Conservation (phyloP, 164 flowering plant species). For the Amborella trichopoda region DNA sequence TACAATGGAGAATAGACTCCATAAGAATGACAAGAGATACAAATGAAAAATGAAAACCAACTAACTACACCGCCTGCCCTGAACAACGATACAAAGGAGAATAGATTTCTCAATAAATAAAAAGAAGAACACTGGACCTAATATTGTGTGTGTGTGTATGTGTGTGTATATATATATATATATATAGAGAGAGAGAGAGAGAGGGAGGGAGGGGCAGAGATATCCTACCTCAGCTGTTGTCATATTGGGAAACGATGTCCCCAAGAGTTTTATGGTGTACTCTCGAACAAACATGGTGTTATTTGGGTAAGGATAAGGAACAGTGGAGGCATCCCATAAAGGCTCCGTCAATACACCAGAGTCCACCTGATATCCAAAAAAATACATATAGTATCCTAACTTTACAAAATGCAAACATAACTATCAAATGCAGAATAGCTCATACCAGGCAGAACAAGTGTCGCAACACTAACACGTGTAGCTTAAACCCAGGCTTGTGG, state of each 20-base stretch:
- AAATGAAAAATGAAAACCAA: too few relatives aligned
- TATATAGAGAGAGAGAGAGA: too few relatives aligned
- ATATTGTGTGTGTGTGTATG: too few relatives aligned
- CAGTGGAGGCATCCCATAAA: slow-evolving; percentile 80
- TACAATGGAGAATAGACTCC: too few relatives aligned
- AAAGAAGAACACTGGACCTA: too few relatives aligned
- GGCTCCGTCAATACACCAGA: slow-evolving; percentile 78
- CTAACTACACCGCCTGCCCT: too few relatives aligned
- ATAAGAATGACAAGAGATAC: too few relatives aligned
- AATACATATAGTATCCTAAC: too few relatives aligned
- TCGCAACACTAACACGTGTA: slow-evolving; percentile 86
- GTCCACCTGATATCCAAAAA: slow-evolving; percentile 77
- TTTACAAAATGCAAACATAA: too few relatives aligned
- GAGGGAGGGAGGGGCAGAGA: neutral
- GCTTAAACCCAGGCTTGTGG: slow-evolving; percentile 97
- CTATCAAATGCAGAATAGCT: too few relatives aligned
- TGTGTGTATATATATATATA: too few relatives aligned
- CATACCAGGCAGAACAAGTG: slow-evolving; percentile 89
- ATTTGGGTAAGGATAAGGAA: slow-evolving; percentile 56
- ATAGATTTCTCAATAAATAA: too few relatives aligned
- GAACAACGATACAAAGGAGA: neutral
- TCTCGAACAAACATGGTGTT: slow-evolving; percentile 69
- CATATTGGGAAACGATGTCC: slow-evolving; percentile 96
- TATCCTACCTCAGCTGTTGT: slow-evolving; percentile 58
- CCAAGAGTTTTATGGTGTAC: slow-evolving; percentile 76